Conservation (phyloP, 305 asterid genomes). For the Solanum hybrid region DNA sequence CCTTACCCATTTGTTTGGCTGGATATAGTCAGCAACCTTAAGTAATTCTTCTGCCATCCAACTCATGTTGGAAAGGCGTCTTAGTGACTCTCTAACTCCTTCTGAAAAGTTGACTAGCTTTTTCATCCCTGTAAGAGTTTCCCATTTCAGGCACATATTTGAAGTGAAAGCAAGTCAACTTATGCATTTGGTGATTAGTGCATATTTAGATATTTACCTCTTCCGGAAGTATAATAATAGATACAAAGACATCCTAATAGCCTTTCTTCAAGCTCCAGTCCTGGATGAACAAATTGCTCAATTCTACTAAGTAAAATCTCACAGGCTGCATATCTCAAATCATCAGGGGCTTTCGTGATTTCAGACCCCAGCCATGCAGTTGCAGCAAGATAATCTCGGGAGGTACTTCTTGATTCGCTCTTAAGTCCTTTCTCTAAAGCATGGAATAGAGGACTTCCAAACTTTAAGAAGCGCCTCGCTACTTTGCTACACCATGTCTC, state of each 20-base stretch:
- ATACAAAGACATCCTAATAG: slow-evolving; percentile 81
- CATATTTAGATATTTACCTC: slow-evolving; percentile 34
- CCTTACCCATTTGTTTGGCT: slow-evolving; percentile 96
- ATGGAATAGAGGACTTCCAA: slow-evolving; percentile 48
- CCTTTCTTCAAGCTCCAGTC: slow-evolving; percentile 81
- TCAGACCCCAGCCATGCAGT: slow-evolving; percentile 86
- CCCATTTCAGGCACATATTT: background rate
- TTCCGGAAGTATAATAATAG: slow-evolving; percentile 74
- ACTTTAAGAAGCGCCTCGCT: slow-evolving; percentile 40
- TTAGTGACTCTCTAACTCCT: slow-evolving; percentile 78
- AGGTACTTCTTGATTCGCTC: slow-evolving; percentile 53
- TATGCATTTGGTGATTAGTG: background rate
- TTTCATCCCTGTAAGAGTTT: slow-evolving; percentile 55
- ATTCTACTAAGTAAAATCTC: slow-evolving; percentile 56
- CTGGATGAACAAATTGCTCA: slow-evolving; percentile 80
- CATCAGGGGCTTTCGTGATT: slow-evolving; percentile 59
- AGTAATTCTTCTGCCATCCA: slow-evolving; percentile 98
- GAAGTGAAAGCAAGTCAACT: background rate
- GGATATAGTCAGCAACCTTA: slow-evolving; percentile 84
- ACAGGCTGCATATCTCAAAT: slow-evolving; percentile 57
- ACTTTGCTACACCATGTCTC: slow-evolving; percentile 74
- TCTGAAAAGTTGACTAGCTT: slow-evolving; percentile 68
- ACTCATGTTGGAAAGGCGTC: slow-evolving; percentile 72
- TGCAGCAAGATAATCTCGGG: slow-evolving; percentile 59
- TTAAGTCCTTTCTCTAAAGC: slow-evolving; percentile 65